Percentiles rank a stretch among this genome's conserved stretches.
phyloP scores from a whole-genome alignment of 2,329 filamentous ascomycete species.

The Colletotrichum sp. region DNA sequence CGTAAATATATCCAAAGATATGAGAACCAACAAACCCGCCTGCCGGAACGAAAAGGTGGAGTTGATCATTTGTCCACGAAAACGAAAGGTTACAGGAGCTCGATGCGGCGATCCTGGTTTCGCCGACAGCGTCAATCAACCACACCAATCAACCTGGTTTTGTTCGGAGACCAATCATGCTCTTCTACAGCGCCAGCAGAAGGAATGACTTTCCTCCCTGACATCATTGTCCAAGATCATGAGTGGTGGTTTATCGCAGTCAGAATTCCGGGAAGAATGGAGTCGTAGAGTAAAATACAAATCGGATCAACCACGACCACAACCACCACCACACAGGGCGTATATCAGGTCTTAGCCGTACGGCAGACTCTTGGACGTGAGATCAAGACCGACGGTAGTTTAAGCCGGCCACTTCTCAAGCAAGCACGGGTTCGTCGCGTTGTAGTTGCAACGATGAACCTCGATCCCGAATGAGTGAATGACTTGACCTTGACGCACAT shows the following conservation, averaged over 20 bases:
- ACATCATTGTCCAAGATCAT: constrained; percentile 23
- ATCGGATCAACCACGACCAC: not conserved
- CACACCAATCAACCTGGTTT: not conserved
- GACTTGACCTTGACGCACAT: too few species aligned
- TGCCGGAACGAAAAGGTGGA: not conserved
- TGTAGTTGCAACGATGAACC: not conserved
- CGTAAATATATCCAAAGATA: not conserved
- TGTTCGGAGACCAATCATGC: not conserved
- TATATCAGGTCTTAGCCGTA: not conserved
- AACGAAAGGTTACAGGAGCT: not conserved
- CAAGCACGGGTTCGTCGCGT: not conserved
- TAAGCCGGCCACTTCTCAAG: not conserved
- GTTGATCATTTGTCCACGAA: not conserved
- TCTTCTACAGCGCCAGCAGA: not conserved
- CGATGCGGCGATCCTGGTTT: not conserved
- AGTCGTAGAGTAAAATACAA: not conserved
- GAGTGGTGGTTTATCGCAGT: constrained; percentile 24
- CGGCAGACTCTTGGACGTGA: not conserved
- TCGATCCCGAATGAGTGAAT: too few species aligned
- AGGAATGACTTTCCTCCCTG: constrained; percentile 14
- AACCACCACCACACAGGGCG: not conserved
- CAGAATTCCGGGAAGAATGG: not conserved
- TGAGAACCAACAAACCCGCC: not conserved
- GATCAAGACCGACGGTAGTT: not conserved
- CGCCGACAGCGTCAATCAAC: not conserved